phyloP scores from a whole-genome alignment of 371 early-diverging fungal genomes.

The Mucor racemosus region DNA sequence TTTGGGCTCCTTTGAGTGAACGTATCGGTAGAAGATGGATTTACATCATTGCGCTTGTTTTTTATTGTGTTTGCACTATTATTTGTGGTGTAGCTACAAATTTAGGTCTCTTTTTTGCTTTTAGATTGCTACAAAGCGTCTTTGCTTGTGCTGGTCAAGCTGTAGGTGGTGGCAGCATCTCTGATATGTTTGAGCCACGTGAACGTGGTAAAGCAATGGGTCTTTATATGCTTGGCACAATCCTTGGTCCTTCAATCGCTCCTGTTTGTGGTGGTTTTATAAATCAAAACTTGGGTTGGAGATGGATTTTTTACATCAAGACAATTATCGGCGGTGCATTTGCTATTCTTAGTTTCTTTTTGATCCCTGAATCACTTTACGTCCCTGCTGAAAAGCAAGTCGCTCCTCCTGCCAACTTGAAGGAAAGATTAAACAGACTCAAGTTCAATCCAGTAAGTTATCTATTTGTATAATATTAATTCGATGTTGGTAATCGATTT shows the following conservation, averaged over 20 bases:
- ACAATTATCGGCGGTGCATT: conserved; percentile 55
- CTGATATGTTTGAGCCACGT: conserved; percentile 38
- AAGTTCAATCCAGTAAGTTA: conserved; percentile 44
- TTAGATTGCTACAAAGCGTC: conserved; percentile 42
- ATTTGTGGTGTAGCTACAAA: conserved; percentile 37
- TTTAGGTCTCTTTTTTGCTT: conserved; percentile 38
- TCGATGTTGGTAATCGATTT: neutral
- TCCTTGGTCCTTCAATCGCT: conserved; percentile 57
- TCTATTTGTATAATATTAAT: too few species aligned
- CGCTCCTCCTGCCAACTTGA: conserved; percentile 1
- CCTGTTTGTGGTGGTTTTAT: conserved; percentile 62
- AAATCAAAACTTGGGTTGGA: conserved; percentile 56
- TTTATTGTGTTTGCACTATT: conserved; percentile 36
- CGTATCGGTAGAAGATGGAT: conserved; percentile 38
- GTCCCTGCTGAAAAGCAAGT: conserved; percentile 11
- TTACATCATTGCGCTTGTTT: conserved; percentile 5
- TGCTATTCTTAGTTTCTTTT: conserved; percentile 38
- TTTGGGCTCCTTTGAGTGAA: conserved; percentile 47
- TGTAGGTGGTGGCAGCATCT: conserved; percentile 44
- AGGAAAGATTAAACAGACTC: conserved; percentile 17
- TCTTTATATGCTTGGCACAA: conserved; percentile 44
- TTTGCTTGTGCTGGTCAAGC: conserved; percentile 38
- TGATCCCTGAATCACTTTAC: conserved; percentile 57
- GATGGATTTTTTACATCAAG: conserved; percentile 59
- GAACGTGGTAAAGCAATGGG: conserved; percentile 47